phyloP scores from a whole-genome alignment of 305 asterid genomes.

The Rubia tinctorum region DNA sequence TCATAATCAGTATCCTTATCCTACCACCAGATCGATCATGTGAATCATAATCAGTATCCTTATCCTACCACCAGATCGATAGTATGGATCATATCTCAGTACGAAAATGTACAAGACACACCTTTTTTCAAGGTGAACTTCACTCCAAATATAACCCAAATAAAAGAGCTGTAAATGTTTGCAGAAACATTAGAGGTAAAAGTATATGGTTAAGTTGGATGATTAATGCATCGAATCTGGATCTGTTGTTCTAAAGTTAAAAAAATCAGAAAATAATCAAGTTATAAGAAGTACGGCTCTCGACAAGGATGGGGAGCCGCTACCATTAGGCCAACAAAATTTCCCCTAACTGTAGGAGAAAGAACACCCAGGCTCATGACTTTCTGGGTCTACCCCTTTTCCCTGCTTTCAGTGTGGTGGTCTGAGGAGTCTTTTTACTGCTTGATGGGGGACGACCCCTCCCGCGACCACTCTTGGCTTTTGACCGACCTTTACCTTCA shows the following conservation, averaged over 20 bases:
- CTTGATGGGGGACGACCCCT: constrained; percentile 60
- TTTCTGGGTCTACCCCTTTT: constrained; percentile 76
- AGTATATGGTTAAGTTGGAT: constrained; percentile 12
- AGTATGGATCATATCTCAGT: no score
- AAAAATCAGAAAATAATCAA: background rate
- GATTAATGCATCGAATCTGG: constrained; percentile 18
- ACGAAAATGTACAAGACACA: background rate
- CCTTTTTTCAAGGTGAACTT: background rate
- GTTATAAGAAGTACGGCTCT: background rate
- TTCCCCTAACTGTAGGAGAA: constrained; percentile 6
- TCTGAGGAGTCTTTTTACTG: constrained; percentile 24
- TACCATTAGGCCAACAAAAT: constrained; percentile 20
- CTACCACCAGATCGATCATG: no score
- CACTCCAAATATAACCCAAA: background rate
- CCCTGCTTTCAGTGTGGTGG: constrained; percentile 40
- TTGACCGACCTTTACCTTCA: constrained; percentile 17
- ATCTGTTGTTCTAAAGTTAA: background rate
- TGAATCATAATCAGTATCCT: no score
- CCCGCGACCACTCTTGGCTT: constrained; percentile 70
- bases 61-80: no score
- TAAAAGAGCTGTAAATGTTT: background rate
- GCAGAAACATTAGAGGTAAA: background rate
- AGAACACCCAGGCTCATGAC: constrained; percentile 22
- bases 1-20: no score
- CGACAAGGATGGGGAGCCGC: constrained; percentile 18